Percentiles rank a stretch among this genome's conserved stretches.
These are phyloP conservation scores for Suhomyces kunorum DNA, from an alignment of 1,139 yeast species.

Conservation along the genomic window DNA sequence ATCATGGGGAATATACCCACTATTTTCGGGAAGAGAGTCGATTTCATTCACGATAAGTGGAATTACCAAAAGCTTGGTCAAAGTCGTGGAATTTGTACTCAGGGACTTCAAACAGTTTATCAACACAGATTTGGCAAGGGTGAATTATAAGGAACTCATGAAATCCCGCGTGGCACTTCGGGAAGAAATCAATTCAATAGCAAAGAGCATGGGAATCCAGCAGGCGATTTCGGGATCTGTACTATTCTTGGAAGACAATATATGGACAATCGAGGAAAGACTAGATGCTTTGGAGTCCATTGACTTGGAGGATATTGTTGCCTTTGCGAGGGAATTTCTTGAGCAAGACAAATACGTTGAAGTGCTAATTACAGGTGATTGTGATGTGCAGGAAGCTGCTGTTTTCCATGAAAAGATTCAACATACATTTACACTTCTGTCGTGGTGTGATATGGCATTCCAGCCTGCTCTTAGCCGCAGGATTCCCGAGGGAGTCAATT, in stretches of 20 bases:
- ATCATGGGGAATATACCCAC: constrained; percentile 55
- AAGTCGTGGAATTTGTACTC: constrained; percentile 28
- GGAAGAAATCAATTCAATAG: constrained; percentile 41
- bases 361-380: constrained; percentile 53
- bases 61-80: constrained; percentile 36
- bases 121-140: constrained; percentile 12
- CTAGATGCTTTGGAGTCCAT: constrained; percentile 36
- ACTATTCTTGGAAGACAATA: constrained; percentile 52
- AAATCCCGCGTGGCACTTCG: constrained; percentile 46
- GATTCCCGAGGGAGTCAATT: constrained; percentile 38
- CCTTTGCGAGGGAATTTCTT: constrained; percentile 23
- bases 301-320: constrained; percentile 24
- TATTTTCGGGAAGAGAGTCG: constrained; percentile 51
- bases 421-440: not conserved
- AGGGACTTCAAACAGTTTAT: constrained; percentile 20
- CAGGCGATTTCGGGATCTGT: constrained; percentile 49
- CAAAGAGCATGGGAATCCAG: constrained; percentile 39
- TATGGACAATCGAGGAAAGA: constrained; percentile 54
- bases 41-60: constrained; percentile 54
- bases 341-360: constrained; percentile 32
- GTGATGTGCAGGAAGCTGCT: constrained; percentile 16
- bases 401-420: constrained; percentile 19
- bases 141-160: constrained; percentile 38
- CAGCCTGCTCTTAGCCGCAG: constrained; percentile 30
- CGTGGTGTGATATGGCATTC: not conserved